phyloP scores from a whole-genome alignment of 2,329 filamentous ascomycete species.

The Fusarium oligoseptatum region DNA sequence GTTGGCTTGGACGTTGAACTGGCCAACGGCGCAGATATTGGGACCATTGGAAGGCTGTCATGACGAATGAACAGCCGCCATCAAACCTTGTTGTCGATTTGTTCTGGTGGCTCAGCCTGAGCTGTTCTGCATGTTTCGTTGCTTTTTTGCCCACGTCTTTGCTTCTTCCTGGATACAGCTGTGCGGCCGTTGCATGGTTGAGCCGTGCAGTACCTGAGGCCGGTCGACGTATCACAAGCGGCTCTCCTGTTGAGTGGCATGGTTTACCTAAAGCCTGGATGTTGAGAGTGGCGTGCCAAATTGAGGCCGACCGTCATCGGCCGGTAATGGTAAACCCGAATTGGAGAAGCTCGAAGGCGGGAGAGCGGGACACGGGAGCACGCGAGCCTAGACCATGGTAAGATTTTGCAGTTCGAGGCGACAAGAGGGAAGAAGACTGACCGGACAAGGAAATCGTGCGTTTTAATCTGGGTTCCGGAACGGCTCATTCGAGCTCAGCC shows the following conservation, averaged over 20 bases:
- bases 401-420: slow-evolving; percentile 6
- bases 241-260: slow-evolving; percentile 20
- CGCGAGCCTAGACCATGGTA: slow-evolving; percentile 4
- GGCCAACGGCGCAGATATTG: not conserved
- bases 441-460: not conserved
- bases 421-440: slow-evolving; percentile 6
- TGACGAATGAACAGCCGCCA: not conserved
- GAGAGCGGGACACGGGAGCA: slow-evolving; percentile 9
- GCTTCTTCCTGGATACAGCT: slow-evolving; percentile 5
- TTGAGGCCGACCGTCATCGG: slow-evolving; percentile 13
- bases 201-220: slow-evolving; percentile 6
- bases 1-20: not conserved
- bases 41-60: not conserved
- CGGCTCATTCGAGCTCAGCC: slow-evolving; percentile 10
- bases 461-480: slow-evolving; percentile 1
- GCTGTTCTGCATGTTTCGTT: slow-evolving; percentile 15
- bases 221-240: slow-evolving; percentile 21
- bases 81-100: not conserved
- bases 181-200: slow-evolving; percentile 9
- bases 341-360: not conserved
- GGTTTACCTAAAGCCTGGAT: slow-evolving; percentile 17
- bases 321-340: slow-evolving; percentile 1
- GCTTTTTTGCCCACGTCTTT: slow-evolving; percentile 11
- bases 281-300: slow-evolving; percentile 23
- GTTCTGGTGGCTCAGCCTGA: slow-evolving; percentile 2